Conservation (phyloP, 306 rosid species). For the Bauhinia variegata region DNA sequence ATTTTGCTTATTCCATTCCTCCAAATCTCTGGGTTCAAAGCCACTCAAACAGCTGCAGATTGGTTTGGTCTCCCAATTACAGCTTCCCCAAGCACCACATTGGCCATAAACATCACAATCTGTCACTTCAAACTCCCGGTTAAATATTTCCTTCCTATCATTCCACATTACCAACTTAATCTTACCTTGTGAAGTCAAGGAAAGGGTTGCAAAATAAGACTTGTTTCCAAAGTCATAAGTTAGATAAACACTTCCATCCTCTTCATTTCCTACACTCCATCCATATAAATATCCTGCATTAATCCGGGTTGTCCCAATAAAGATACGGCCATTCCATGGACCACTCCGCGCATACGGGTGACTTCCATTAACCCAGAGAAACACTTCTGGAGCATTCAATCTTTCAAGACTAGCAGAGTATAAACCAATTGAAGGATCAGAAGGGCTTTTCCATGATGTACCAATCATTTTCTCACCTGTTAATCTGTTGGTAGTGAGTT, state of each 20-base stretch:
- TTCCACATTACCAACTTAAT: constrained; percentile 9
- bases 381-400: constrained; percentile 42
- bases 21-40: constrained; percentile 37
- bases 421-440: constrained; percentile 47
- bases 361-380: constrained; percentile 45
- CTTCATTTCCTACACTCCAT: constrained; percentile 28
- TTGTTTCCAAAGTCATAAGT: constrained; percentile 20
- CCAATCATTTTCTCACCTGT: constrained; percentile 32
- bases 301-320: constrained; percentile 44
- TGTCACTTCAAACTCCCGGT: background rate
- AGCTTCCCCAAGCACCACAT: constrained; percentile 56
- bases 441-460: constrained; percentile 48
- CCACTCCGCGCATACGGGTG: constrained; percentile 55
- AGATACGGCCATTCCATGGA: constrained; percentile 52
- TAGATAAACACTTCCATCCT: constrained; percentile 41
- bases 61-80: constrained; percentile 30
- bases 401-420: constrained; percentile 33
- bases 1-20: constrained; percentile 45
- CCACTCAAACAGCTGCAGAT: constrained; percentile 58
- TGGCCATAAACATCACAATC: constrained; percentile 42
- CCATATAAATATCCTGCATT: constrained; percentile 45
- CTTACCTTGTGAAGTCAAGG: constrained; percentile 42
- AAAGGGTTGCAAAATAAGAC: background rate
- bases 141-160: background rate
- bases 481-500: constrained; percentile 36